phyloP scores from a whole-genome alignment of 805 yeast species.

The Nakazawaea ishiwadae region DNA sequence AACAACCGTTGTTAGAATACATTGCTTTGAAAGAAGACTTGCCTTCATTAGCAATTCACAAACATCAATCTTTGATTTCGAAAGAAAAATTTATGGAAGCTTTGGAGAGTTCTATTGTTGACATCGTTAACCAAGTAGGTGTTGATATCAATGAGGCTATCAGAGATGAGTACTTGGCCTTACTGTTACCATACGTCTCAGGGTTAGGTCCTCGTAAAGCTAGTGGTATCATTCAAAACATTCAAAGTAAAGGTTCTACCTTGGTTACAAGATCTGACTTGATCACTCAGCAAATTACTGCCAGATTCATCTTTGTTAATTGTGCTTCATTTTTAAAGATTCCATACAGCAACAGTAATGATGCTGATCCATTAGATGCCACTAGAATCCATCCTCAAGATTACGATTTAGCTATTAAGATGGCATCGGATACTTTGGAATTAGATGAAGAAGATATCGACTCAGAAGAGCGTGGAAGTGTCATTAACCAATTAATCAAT shows the following conservation, averaged over 20 bases:
- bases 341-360: conserved; percentile 60
- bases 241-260: conserved; percentile 64
- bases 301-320: conserved; percentile 81
- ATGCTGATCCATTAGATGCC: conserved; percentile 81
- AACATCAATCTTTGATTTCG: conserved; percentile 68
- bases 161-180: conserved; percentile 66
- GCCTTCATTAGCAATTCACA: conserved; percentile 56
- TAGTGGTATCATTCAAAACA: conserved; percentile 74
- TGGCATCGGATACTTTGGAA: conserved; percentile 98
- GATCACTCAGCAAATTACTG: conserved; percentile 72
- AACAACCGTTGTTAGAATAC: conserved; percentile 90
- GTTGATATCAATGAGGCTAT: conserved; percentile 90
- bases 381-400: conserved; percentile 98
- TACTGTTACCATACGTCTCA: conserved; percentile 69
- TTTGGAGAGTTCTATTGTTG: conserved; percentile 79
- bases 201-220: conserved; percentile 98
- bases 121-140: conserved; percentile 86
- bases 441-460: conserved; percentile 90
- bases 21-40: conserved; percentile 76
- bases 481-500: conserved; percentile 65
- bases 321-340: conserved; percentile 87
- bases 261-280: conserved; percentile 71
- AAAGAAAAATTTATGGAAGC: conserved; percentile 60
- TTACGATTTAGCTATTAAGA: conserved; percentile 90
- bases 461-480: conserved; percentile 72